phyloP scores from a whole-genome alignment of 805 yeast species.

The Yamadazyma phyllophila region DNA sequence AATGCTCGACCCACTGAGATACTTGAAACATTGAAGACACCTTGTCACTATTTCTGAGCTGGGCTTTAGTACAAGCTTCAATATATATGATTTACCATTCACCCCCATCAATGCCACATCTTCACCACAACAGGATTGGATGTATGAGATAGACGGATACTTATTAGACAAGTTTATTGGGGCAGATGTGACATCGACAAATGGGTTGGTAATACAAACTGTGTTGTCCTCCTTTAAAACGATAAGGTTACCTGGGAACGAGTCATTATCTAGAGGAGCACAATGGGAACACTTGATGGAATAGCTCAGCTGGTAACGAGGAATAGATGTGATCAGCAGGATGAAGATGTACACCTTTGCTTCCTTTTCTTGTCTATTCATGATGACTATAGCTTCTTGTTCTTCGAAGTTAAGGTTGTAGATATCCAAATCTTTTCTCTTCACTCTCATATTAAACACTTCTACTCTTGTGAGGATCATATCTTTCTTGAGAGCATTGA shows the following conservation, averaged over 20 bases:
- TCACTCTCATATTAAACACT: constrained; percentile 31
- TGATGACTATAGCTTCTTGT: constrained; percentile 61
- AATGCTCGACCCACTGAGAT: constrained; percentile 56
- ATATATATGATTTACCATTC: constrained; percentile 20
- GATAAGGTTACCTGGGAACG: constrained; percentile 45
- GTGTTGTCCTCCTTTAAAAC: constrained; percentile 35
- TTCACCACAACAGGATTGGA: constrained; percentile 30
- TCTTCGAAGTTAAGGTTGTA: constrained; percentile 44
- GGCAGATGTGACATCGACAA: constrained; percentile 34
- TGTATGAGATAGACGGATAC: constrained; percentile 16
- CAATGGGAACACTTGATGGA: constrained; percentile 36
- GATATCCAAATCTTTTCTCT: constrained; percentile 31
- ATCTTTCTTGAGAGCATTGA: constrained; percentile 53
- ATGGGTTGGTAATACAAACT: constrained; percentile 53
- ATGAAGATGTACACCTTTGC: constrained; percentile 53
- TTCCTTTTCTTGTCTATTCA: constrained; percentile 41
- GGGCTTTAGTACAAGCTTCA: constrained; percentile 46
- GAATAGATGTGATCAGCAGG: constrained; percentile 28
- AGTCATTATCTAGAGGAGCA: constrained; percentile 27
- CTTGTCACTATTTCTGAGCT: constrained; percentile 38
- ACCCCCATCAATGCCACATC: constrained; percentile 24
- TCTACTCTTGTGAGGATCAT: constrained; percentile 65
- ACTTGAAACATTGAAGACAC: constrained; percentile 50
- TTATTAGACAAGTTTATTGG: constrained; percentile 7
- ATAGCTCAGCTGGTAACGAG: constrained; percentile 31